Conservation (phyloP, 2,329 filamentous ascomycete genomes). For the Chaetoscypha palmicola region DNA sequence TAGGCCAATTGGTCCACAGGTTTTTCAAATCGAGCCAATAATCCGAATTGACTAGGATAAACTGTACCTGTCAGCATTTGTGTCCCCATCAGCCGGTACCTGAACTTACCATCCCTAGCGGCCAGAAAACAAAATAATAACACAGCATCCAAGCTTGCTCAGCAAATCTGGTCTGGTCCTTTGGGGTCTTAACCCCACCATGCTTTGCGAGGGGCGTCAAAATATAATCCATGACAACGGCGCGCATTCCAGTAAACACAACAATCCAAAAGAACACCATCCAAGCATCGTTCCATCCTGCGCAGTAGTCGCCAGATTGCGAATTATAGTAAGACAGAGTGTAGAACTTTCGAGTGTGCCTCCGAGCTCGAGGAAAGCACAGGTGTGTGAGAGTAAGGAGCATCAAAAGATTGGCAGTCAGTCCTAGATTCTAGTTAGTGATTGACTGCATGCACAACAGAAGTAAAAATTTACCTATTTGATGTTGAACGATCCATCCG, state of each 20-base stretch:
- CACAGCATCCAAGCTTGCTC: constrained; percentile 90
- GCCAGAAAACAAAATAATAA: constrained; percentile 79
- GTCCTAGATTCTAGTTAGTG: constrained; percentile 43
- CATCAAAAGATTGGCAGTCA: constrained; percentile 78
- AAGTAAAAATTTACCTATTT: constrained; percentile 56
- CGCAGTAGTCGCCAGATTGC: constrained; percentile 59
- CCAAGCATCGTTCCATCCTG: constrained; percentile 73
- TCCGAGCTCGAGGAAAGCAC: constrained; percentile 72
- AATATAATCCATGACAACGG: constrained; percentile 78
- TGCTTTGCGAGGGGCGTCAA: constrained; percentile 69
- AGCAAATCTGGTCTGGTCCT: constrained; percentile 75
- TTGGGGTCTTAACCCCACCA: constrained; percentile 67
- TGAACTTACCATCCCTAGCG: constrained; percentile 66
- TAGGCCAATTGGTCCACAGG: constrained; percentile 81
- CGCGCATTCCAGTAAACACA: constrained; percentile 79
- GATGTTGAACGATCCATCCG: constrained; percentile 69
- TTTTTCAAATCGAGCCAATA: constrained; percentile 72
- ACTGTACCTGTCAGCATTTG: constrained; percentile 43
- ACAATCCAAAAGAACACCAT: constrained; percentile 74
- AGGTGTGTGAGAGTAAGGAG: constrained; percentile 76
- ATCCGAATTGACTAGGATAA: constrained; percentile 69
- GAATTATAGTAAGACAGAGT: constrained; percentile 76
- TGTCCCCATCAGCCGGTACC: not conserved
- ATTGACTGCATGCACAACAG: not conserved
- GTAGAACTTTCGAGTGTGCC: constrained; percentile 82